Percentiles rank a stretch among this genome's conserved stretches.
Conservation (phyloP, 352 stramenopile species). For the Phytophthora rubi region DNA sequence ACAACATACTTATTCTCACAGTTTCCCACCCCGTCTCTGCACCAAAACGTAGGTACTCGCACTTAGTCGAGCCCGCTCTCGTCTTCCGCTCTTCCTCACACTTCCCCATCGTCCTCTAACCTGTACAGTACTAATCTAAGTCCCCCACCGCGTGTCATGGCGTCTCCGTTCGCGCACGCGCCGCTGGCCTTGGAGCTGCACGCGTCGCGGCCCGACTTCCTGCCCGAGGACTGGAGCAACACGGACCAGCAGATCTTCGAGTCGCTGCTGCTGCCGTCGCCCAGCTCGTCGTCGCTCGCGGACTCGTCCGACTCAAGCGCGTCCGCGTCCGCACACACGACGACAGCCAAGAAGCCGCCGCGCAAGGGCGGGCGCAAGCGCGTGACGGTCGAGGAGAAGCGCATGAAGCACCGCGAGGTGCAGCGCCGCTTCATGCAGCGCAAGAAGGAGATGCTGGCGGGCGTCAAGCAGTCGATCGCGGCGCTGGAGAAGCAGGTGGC, state of each 20-base stretch:
- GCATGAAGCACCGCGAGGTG: conserved; percentile 59
- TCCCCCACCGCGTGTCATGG: conserved; percentile 8
- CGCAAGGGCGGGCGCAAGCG: conserved; percentile 29
- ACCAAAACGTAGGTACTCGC: background rate
- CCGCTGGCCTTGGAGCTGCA: conserved; percentile 30
- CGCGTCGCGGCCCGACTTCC: conserved; percentile 16
- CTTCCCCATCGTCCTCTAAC: background rate
- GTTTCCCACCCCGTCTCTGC: background rate
- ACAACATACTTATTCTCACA: background rate
- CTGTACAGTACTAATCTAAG: background rate
- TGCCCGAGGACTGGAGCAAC: conserved; percentile 50
- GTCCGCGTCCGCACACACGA: background rate
- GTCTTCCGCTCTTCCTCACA: conserved; percentile 1
- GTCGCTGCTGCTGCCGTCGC: conserved; percentile 40
- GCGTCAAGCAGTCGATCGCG: conserved; percentile 43
- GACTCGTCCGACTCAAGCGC: conserved; percentile 25
- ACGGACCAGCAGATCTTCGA: conserved; percentile 59
- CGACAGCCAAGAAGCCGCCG: conserved; percentile 8
- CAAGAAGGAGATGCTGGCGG: conserved; percentile 50
- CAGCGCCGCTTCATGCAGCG: conserved; percentile 61
- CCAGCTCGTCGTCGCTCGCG: conserved; percentile 27
- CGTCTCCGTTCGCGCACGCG: conserved; percentile 30
- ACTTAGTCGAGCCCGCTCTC: background rate
- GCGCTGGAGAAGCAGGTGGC: conserved; percentile 46
- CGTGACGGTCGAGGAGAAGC: conserved; percentile 45